Evolutionary conservation across 2,329 filamentous ascomycete species (phyloP).

Genomic region (Fusarium incarnatum): DNA sequence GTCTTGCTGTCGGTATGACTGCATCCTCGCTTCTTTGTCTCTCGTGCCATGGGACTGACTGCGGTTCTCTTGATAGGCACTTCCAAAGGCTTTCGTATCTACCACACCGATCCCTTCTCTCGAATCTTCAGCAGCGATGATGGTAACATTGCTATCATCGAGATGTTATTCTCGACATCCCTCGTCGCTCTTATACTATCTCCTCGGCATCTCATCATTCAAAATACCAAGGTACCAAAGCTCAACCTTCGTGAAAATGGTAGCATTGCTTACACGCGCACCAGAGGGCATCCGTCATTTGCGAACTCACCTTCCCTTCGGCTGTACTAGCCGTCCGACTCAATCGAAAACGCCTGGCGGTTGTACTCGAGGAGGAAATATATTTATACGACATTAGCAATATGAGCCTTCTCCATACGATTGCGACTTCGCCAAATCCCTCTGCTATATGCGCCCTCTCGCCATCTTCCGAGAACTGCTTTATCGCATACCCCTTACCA

Average conservation of each 20-base stretch:
- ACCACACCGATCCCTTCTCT: conserved; percentile 94
- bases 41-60: conserved; percentile 18
- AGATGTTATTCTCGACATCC: conserved; percentile 99
- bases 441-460: conserved; percentile 92
- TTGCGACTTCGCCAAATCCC: conserved; percentile 93
- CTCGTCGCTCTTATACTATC: conserved; percentile 94
- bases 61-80: conserved; percentile 69
- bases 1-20: conserved; percentile 87
- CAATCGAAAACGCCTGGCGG: conserved; percentile 92
- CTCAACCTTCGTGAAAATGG: not conserved
- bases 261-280: conserved; percentile 30
- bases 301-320: conserved; percentile 98
- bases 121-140: conserved; percentile 96
- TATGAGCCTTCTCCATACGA: conserved; percentile 93
- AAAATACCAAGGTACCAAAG: conserved; percentile 88
- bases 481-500: conserved; percentile 91
- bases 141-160: conserved; percentile 93
- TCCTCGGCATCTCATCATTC: conserved; percentile 91
- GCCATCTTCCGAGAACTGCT: conserved; percentile 95
- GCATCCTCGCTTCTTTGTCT: conserved; percentile 8
- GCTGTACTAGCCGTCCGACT: conserved; percentile 92
- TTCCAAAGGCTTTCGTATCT: conserved; percentile 93
- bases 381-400: conserved; percentile 99
- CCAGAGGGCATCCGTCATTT: conserved; percentile 83
- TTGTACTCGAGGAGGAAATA: conserved; percentile 94